A percentile compares a stretch with the other conserved stretches of the same genome.
These are phyloP conservation scores for Wickerhamiella australiensis DNA, from an alignment of 805 yeast genomes.

Conservation along the genomic window DNA sequence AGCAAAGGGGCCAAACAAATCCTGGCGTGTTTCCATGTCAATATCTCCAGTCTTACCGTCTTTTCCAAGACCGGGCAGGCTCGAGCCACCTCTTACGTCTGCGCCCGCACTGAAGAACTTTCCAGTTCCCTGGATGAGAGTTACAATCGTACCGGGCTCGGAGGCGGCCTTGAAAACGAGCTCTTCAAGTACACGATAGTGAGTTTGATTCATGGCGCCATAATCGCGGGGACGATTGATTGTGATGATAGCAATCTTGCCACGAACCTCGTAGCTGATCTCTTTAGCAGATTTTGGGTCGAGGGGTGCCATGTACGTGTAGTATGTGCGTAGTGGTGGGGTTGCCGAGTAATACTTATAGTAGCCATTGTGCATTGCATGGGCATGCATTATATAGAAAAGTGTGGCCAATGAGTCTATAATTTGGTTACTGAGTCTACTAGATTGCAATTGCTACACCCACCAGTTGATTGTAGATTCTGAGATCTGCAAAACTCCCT, in stretches of 20 bases:
- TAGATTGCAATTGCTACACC: no score
- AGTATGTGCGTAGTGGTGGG: neutral
- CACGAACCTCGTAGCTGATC: slow-evolving; percentile 30
- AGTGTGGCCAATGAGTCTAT: no score
- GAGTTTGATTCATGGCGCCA: slow-evolving; percentile 60
- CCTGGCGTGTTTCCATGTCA: slow-evolving; percentile 19
- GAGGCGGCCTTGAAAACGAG: slow-evolving; percentile 49
- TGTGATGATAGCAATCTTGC: slow-evolving; percentile 47
- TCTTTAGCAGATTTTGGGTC: slow-evolving; percentile 6
- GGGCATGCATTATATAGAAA: neutral
- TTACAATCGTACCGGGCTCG: slow-evolving; percentile 48
- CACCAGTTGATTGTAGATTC: no score
- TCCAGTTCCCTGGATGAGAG: slow-evolving; percentile 60
- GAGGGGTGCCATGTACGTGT: neutral
- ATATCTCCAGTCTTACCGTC: slow-evolving; percentile 8
- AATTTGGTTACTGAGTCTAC: no score
- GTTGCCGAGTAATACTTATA: neutral
- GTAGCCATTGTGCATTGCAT: neutral
- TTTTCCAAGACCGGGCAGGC: slow-evolving; percentile 12
- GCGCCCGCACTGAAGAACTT: slow-evolving; percentile 80
- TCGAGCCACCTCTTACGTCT: slow-evolving; percentile 37
- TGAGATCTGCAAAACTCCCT: no score
- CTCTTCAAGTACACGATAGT: slow-evolving; percentile 36
- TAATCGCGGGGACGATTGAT: slow-evolving; percentile 47
- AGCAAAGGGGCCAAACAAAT: slow-evolving; percentile 48